A percentile compares a stretch with the other conserved stretches of the same genome.
Evolutionary conservation across 805 yeast species (phyloP).

Genomic region (Candida ovalis): DNA sequence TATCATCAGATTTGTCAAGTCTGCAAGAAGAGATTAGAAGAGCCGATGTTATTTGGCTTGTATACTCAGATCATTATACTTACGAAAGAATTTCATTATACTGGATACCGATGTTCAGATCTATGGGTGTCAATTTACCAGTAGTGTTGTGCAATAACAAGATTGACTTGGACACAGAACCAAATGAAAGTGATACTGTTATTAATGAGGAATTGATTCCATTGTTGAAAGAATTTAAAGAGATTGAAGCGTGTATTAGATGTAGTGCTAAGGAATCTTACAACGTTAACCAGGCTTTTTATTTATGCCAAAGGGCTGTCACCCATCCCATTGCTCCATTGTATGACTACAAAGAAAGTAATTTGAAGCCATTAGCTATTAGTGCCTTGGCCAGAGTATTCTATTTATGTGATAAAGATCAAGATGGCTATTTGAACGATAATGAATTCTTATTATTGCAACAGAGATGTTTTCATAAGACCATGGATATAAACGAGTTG

Average conservation of each 20-base stretch:
- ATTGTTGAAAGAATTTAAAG: constrained; percentile 84
- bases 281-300: constrained; percentile 88
- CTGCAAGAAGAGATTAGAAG: constrained; percentile 72
- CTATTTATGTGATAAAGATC: constrained; percentile 82
- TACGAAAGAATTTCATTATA: constrained; percentile 87
- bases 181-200: constrained; percentile 41
- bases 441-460: constrained; percentile 71
- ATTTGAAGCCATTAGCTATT: constrained; percentile 70
- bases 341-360: constrained; percentile 87
- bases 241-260: constrained; percentile 86
- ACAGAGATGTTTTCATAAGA: constrained; percentile 64
- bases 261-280: constrained; percentile 81
- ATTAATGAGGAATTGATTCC: constrained; percentile 82
- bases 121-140: constrained; percentile 91
- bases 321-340: constrained; percentile 91
- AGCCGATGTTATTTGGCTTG: constrained; percentile 93
- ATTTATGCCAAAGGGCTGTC: constrained; percentile 88
- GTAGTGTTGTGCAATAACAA: constrained; percentile 86
- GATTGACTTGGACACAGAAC: constrained; percentile 20
- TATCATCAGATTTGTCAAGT: constrained; percentile 54
- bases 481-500: constrained; percentile 43
- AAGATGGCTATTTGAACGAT: constrained; percentile 76
- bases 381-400: constrained; percentile 79
- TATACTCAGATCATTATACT: constrained; percentile 90
- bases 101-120: constrained; percentile 93